A percentile compares a stretch with the other conserved stretches of the same genome.
phyloP scores from a whole-genome alignment of 2,329 filamentous ascomycete species.

The Diplodia corticola region DNA sequence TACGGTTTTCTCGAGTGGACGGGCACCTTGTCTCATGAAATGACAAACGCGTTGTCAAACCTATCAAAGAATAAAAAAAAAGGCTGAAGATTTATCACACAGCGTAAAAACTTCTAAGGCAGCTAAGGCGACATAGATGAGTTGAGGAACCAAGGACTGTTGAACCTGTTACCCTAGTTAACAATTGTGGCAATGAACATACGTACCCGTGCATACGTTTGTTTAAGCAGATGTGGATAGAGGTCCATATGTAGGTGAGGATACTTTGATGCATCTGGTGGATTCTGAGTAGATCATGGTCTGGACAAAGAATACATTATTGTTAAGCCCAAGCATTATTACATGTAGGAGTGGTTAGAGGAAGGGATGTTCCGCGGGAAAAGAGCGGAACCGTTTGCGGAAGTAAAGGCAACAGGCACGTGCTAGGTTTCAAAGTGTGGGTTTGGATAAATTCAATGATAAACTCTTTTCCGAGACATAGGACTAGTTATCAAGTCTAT shows the following conservation, averaged over 20 bases:
- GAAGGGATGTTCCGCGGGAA: not conserved
- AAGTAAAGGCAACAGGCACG: not conserved
- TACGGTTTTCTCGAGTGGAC: no score
- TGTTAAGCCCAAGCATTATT: not conserved
- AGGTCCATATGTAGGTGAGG: not conserved
- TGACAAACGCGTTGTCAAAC: no score
- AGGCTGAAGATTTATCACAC: no score
- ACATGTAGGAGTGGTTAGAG: not conserved
- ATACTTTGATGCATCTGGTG: not conserved
- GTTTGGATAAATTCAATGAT: not conserved
- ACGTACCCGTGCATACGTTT: not conserved
- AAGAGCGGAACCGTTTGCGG: not conserved
- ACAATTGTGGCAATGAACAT: not conserved
- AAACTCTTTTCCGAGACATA: not conserved
- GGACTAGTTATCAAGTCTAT: not conserved
- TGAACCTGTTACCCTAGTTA: no score
- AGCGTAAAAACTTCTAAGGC: no score
- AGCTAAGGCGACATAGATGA: no score
- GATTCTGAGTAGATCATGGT: not conserved
- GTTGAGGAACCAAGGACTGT: no score
- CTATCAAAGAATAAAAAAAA: no score
- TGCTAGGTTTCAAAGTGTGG: not conserved
- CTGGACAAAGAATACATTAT: no score
- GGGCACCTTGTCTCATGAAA: no score
- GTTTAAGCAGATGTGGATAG: not conserved